Conservation (phyloP, 345 rosid species). For the Moringa oleifera region DNA sequence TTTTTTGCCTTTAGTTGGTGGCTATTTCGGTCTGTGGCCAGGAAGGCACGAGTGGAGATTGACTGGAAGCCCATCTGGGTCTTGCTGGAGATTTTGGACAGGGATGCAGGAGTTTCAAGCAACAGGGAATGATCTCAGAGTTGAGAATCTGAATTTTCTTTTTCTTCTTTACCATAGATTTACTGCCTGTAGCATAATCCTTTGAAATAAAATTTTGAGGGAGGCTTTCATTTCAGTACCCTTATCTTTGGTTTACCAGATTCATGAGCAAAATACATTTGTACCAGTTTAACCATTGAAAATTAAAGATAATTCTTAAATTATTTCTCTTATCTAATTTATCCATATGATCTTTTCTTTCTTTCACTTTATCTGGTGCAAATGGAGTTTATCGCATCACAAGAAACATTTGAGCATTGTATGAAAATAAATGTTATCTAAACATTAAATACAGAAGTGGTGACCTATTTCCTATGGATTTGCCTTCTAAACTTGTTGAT, state of each 20-base stretch:
- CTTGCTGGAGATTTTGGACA: background rate
- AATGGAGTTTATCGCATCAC: too few species aligned
- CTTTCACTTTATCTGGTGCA: too few species aligned
- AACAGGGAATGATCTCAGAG: background rate
- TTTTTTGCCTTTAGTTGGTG: background rate
- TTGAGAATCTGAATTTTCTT: background rate
- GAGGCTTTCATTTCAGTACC: background rate
- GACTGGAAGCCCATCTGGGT: background rate
- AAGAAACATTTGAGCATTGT: too few species aligned
- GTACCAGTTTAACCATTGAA: background rate
- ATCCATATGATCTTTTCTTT: too few species aligned
- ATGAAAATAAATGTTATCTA: too few species aligned
- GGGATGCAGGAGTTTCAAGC: background rate
- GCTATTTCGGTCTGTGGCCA: background rate
- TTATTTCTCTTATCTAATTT: too few species aligned
- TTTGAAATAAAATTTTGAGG: background rate
- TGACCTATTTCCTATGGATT: too few species aligned
- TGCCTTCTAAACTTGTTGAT: too few species aligned
- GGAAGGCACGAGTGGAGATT: background rate
- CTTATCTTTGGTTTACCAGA: background rate
- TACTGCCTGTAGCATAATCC: constrained; percentile 7
- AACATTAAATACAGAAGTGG: too few species aligned
- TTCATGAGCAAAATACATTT: background rate
- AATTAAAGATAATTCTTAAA: too few species aligned
- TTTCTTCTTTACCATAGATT: background rate